phyloP scores from a whole-genome alignment of 2,329 filamentous ascomycete species.

The Ilyonectria sp. region DNA sequence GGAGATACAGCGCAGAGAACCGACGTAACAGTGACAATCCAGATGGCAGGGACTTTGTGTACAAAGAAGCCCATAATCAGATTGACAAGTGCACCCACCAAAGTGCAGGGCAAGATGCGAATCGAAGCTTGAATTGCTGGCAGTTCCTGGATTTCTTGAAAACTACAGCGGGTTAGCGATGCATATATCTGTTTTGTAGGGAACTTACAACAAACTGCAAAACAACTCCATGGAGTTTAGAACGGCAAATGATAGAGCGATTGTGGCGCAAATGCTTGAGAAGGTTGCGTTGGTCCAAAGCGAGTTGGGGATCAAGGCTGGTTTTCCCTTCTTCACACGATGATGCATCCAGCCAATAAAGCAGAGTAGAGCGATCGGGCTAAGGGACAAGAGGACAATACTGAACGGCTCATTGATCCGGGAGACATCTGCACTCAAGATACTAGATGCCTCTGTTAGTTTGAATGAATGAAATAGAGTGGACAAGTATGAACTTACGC shows the following conservation, averaged over 20 bases:
- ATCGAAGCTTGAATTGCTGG: constrained; percentile 62
- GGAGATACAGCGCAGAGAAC: constrained; percentile 61
- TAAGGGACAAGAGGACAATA: constrained; percentile 62
- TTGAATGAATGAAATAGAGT: too few species aligned
- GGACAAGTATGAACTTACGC: constrained; percentile 56
- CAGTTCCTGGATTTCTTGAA: constrained; percentile 64
- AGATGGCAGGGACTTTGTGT: constrained; percentile 57
- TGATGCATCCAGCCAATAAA: constrained; percentile 70
- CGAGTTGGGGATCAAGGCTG: constrained; percentile 74
- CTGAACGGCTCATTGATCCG: constrained; percentile 60
- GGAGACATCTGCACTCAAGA: constrained; percentile 56
- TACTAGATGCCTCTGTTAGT: constrained; percentile 35
- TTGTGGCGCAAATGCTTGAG: constrained; percentile 66
- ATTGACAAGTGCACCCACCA: constrained; percentile 60
- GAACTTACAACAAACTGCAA: constrained; percentile 63
- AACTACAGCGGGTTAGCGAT: constrained; percentile 53
- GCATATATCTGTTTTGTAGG: not conserved
- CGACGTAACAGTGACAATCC: constrained; percentile 57
- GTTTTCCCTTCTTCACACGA: constrained; percentile 60
- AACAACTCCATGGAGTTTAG: constrained; percentile 64
- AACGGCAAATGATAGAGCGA: constrained; percentile 62
- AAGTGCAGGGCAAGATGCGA: constrained; percentile 61
- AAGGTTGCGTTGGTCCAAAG: constrained; percentile 73
- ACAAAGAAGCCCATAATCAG: constrained; percentile 62
- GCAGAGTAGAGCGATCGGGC: constrained; percentile 58